These are phyloP conservation scores for Tetrahymena thermophila DNA, from an alignment of 73 alveolate genomes.

Conservation along the genomic window DNA sequence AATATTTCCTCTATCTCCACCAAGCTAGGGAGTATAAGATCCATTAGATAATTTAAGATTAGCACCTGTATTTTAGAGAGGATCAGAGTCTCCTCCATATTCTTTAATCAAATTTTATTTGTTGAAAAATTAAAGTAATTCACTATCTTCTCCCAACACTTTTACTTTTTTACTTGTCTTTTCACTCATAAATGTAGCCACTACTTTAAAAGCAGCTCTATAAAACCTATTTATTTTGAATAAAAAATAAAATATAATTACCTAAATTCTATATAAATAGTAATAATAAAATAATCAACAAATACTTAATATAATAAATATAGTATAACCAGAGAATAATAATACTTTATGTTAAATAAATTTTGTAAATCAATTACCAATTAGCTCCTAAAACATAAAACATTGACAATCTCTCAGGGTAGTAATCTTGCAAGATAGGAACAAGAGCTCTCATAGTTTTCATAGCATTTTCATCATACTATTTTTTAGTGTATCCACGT, in stretches of 20 bases:
- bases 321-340: neutral
- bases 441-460: neutral
- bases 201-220: neutral
- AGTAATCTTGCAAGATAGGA: neutral
- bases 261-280: no score
- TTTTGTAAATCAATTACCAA: neutral
- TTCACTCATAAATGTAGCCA: neutral
- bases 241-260: neutral
- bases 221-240: neutral
- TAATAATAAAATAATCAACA: no score
- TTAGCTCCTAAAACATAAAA: neutral
- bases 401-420: neutral
- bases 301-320: no score
- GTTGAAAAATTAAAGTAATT: neutral
- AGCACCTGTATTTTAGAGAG: neutral
- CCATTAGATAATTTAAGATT: neutral
- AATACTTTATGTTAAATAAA: no score
- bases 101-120: neutral
- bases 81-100: neutral
- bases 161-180: neutral
- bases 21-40: neutral
- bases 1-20: neutral
- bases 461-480: neutral
- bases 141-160: neutral
- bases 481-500: neutral